These are phyloP conservation scores for Oryza coarctata DNA, from an alignment of 176 grass and related monocot genomes.

Conservation along the genomic window DNA sequence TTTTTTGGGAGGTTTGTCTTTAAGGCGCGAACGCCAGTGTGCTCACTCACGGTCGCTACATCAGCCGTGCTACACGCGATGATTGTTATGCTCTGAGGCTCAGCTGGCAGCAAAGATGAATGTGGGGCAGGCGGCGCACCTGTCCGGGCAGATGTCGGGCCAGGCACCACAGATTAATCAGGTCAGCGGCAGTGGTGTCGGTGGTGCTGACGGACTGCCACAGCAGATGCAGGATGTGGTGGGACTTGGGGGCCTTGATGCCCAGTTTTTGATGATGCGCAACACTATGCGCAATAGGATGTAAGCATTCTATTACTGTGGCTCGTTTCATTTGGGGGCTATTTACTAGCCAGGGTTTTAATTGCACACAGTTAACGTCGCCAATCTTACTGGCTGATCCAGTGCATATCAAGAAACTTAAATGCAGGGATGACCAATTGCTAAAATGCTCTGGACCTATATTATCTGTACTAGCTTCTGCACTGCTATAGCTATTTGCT, in stretches of 20 bases:
- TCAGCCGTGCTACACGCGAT: slow-evolving; percentile 3
- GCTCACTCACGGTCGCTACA: background rate
- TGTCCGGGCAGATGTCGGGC: slow-evolving; percentile 60
- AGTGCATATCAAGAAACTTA: background rate
- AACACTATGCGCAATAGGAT: slow-evolving; percentile 50
- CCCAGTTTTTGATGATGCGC: slow-evolving; percentile 40
- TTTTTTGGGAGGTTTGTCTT: background rate
- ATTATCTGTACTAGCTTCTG: background rate
- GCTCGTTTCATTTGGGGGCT: background rate
- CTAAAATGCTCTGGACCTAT: slow-evolving; percentile 2
- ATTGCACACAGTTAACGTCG: slow-evolving; percentile 23
- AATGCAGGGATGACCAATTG: background rate
- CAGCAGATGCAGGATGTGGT: slow-evolving; percentile 48
- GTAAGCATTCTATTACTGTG: slow-evolving; percentile 43
- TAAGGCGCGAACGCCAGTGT: background rate
- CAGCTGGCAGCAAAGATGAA: slow-evolving; percentile 42
- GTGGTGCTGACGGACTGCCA: slow-evolving; percentile 25
- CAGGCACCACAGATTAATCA: slow-evolving; percentile 56
- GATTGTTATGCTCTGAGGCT: slow-evolving; percentile 16
- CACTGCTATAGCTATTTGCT: slow-evolving; percentile 8
- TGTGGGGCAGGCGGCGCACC: slow-evolving; percentile 63
- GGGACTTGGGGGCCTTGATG: slow-evolving; percentile 31
- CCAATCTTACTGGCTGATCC: background rate
- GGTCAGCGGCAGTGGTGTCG: slow-evolving; percentile 10
- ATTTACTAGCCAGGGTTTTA: slow-evolving; percentile 16